These are phyloP conservation scores for Apophysomyces sp. DNA, from an alignment of 371 early-diverging fungal species.

Conservation along the genomic window DNA sequence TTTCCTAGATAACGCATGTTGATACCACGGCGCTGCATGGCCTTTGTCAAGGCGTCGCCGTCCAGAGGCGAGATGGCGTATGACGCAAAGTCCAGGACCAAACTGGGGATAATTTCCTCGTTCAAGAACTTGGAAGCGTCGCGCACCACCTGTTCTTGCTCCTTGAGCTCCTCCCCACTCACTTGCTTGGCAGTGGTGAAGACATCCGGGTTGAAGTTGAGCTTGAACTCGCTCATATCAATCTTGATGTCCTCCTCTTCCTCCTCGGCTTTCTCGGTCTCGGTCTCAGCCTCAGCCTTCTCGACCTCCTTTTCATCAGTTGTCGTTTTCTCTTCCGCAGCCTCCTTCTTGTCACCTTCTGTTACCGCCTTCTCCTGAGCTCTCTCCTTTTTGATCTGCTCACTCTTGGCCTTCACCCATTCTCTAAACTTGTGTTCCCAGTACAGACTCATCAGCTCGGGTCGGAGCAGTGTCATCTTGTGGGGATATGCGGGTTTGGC, in stretches of 20 bases:
- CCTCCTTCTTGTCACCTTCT: conserved; percentile 12
- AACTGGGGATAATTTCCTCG: conserved; percentile 65
- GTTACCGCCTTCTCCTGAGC: conserved; percentile 40
- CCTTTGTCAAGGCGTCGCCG: conserved; percentile 75
- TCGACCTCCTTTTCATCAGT: conserved; percentile 15
- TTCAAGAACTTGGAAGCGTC: conserved; percentile 77
- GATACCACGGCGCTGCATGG: conserved; percentile 92
- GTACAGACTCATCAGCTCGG: conserved; percentile 83
- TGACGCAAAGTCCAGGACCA: conserved; percentile 76
- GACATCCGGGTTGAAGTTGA: conserved; percentile 81
- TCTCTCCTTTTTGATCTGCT: conserved; percentile 55
- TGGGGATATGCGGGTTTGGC: conserved; percentile 83
- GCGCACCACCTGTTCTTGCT: conserved; percentile 63
- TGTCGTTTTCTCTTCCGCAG: conserved; percentile 18
- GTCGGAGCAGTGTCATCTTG: conserved; percentile 81
- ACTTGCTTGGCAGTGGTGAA: conserved; percentile 59
- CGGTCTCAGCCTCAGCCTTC: conserved; percentile 35
- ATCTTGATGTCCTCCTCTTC: conserved; percentile 55
- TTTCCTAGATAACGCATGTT: conserved; percentile 95
- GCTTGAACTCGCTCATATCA: conserved; percentile 65
- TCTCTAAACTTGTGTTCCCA: conserved; percentile 79
- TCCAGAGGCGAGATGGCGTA: conserved; percentile 80
- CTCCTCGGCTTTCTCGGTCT: conserved; percentile 30
- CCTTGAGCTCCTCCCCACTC: conserved; percentile 25
- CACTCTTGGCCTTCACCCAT: conserved; percentile 61